Base-by-base conservation (phyloP, 2,329 filamentous ascomycete species). In the Trichophyton equinum region DNA sequence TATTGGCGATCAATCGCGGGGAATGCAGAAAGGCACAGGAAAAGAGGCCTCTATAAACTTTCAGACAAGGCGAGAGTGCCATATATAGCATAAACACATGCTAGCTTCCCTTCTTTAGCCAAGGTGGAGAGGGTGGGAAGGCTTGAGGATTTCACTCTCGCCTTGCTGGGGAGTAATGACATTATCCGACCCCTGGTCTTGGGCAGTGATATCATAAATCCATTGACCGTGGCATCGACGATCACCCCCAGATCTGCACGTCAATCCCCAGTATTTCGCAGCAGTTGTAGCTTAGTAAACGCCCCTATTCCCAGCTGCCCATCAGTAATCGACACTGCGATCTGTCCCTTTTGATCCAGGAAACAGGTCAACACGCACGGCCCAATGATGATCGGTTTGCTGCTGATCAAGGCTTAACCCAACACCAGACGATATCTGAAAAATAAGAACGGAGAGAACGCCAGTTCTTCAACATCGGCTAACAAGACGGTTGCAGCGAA, bases 131-230 rank as follows among this genome's bases (percentile, higher is more conserved):
- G 20, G 86, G 91, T 73, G 88, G 88, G 65, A 97, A 97, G 80
- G 89, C 94, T 40, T 4, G 95, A 91, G 75, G 91, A 96, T 71
- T 95, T 94, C 70, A 87, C 87, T 11, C 99, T 94, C 0, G 66
- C 27, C 5, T 22, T 22, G 2, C 27, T 30, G 6, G 27, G 27
- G 27, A 30, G 6, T 97, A 99, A 36, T 55, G 30, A 38, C 33
- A 55, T 22, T 36, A 55, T 55, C 51, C 25, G 27, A 55, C 51
- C 51, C 51, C 51, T 55, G 20, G 46, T 7, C 46, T 51, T 51
- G 46, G 46, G 33, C 25, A 18, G 20, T 55, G 27, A 44, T 44
- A 44, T 44, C 22, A 51, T 27, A 51, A 20, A 5, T 13, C 9
- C 9, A 13, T 27, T 51, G 36, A 55, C 33, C n/a, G 33, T 18